A percentile compares a stretch with the other conserved stretches of the same genome.
Conservation (phyloP, 805 yeast genomes). For the Monosporozyma aerobia region DNA sequence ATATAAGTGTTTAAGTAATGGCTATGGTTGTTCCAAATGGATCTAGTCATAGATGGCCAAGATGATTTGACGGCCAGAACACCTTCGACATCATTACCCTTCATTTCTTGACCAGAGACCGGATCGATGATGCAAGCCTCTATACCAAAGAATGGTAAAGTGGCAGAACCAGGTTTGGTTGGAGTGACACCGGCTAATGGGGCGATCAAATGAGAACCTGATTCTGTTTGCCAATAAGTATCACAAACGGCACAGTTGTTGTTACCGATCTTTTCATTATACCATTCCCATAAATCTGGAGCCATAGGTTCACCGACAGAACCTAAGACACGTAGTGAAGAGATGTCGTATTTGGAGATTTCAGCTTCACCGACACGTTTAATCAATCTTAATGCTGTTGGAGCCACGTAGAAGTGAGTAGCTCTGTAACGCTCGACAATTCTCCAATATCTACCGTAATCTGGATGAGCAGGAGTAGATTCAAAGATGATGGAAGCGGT, state of each 20-base stretch:
- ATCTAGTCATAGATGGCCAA: constrained; percentile 99
- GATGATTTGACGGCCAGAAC: constrained; percentile 81
- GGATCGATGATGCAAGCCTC: constrained; percentile 90
- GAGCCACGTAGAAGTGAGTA: constrained; percentile 96
- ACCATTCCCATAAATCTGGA: constrained; percentile 98
- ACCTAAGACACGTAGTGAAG: constrained; percentile 85
- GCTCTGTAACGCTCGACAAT: constrained; percentile 83
- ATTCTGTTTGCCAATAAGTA: constrained; percentile 98
- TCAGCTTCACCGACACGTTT: constrained; percentile 81
- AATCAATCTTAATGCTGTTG: constrained; percentile 91
- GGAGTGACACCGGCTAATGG: constrained; percentile 93
- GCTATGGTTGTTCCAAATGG: constrained; percentile 81
- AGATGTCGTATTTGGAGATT: constrained; percentile 71
- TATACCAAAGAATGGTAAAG: constrained; percentile 93
- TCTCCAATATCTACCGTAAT: constrained; percentile 93
- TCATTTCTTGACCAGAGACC: constrained; percentile 73
- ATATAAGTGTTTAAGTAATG: constrained; percentile 87
- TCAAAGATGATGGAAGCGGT: constrained; percentile 90
- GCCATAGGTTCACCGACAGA: constrained; percentile 99
- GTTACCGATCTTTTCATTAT: constrained; percentile 84
- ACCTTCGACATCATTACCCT: constrained; percentile 90
- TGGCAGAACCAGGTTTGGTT: constrained; percentile 95
- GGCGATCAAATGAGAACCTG: constrained; percentile 90
- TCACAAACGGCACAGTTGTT: constrained; percentile 84
- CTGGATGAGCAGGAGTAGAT: constrained; percentile 96